A percentile compares a stretch with the other conserved stretches of the same genome.
These are phyloP conservation scores for Gamsiella multidivaricata DNA, from an alignment of 192 early-diverging fungal genomes.

Conservation along the genomic window DNA sequence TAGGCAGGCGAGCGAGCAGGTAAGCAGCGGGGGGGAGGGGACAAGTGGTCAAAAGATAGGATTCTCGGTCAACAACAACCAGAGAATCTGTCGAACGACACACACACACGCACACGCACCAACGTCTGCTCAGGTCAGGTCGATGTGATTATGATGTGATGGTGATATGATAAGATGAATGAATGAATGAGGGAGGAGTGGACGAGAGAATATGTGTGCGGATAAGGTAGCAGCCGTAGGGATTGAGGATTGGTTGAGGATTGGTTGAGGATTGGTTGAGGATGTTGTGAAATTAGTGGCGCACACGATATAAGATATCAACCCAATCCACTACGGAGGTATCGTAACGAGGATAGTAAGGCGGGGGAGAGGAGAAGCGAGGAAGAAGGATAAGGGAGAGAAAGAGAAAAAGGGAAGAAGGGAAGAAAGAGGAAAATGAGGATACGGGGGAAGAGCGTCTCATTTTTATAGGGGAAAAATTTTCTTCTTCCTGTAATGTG, in stretches of 20 bases:
- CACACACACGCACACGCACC: conserved; percentile 13
- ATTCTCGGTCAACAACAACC: conserved; percentile 51
- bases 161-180: neutral
- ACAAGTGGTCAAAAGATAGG: conserved; percentile 20
- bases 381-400: neutral
- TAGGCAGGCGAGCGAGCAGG: neutral
- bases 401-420: neutral
- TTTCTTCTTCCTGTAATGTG: neutral
- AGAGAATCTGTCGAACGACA: conserved; percentile 29
- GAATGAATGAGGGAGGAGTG: neutral
- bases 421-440: conserved; percentile 1
- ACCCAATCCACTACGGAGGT: too few relatives aligned
- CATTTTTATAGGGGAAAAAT: neutral
- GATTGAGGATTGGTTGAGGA: neutral
- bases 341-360: neutral
- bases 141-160: neutral
- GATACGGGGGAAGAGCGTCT: neutral
- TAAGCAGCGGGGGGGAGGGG: neutral
- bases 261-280: neutral
- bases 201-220: neutral
- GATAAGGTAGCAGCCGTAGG: neutral
- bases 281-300: neutral
- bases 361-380: conserved; percentile 7
- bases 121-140: conserved; percentile 7
- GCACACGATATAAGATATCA: neutral